A percentile compares a stretch with the other conserved stretches of the same genome.
phyloP scores from a whole-genome alignment of 305 asterid species.

The Solanum hybrid region DNA sequence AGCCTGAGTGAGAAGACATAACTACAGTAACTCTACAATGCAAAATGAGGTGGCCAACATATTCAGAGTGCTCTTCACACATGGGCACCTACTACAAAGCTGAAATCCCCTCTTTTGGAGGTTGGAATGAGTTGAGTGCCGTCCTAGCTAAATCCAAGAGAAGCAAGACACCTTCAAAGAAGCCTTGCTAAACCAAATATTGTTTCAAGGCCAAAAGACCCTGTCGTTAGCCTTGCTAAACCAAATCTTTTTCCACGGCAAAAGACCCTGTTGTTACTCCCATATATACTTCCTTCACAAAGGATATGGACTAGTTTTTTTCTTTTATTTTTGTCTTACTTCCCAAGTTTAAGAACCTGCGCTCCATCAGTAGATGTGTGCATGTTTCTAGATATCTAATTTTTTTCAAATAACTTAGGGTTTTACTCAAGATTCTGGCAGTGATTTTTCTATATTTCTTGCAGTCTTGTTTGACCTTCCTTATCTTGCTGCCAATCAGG shows the following conservation, averaged over 20 bases:
- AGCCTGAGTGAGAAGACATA: background rate
- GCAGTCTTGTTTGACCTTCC: background rate
- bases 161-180: background rate
- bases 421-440: background rate
- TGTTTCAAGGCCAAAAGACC: background rate
- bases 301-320: background rate
- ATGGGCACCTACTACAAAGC: background rate
- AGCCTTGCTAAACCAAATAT: background rate
- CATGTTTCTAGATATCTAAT: background rate
- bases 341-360: background rate
- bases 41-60: background rate
- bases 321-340: background rate
- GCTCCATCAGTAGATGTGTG: background rate
- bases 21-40: background rate
- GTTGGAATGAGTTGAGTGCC: background rate
- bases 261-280: background rate
- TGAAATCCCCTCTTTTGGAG: background rate
- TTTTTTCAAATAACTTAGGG: background rate
- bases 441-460: background rate
- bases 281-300: background rate
- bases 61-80: background rate
- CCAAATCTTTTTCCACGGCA: background rate
- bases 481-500: background rate
- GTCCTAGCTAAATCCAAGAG: background rate
- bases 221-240: background rate